phyloP scores from a whole-genome alignment of 805 yeast genomes.

The Candida multigemmis region DNA sequence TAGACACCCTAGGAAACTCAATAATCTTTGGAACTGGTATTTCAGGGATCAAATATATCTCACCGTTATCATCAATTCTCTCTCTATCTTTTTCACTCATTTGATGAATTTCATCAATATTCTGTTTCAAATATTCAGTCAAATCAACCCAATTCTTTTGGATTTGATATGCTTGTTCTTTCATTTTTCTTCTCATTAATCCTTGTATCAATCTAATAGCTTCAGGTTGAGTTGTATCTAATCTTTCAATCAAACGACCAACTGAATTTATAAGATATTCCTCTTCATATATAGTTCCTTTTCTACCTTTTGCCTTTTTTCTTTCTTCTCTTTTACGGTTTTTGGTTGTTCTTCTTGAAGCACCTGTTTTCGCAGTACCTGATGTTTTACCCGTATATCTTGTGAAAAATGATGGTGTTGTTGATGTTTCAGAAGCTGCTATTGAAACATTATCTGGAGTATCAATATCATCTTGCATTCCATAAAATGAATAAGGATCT shows the following conservation, averaged over 20 bases:
- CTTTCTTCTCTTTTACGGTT: slow-evolving; percentile 93
- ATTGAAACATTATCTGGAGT: slow-evolving; percentile 90
- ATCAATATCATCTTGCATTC: slow-evolving; percentile 47
- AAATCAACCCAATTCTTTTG: slow-evolving; percentile 61
- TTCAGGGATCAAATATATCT: slow-evolving; percentile 67
- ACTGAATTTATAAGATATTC: slow-evolving; percentile 85
- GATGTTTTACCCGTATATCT: slow-evolving; percentile 93
- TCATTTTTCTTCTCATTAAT: slow-evolving; percentile 59
- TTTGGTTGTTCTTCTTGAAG: slow-evolving; percentile 84
- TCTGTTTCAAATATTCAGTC: slow-evolving; percentile 43
- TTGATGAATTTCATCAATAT: slow-evolving; percentile 66
- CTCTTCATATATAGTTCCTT: slow-evolving; percentile 96
- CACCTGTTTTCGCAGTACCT: slow-evolving; percentile 96
- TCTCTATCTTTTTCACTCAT: slow-evolving; percentile 83
- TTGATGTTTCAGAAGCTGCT: slow-evolving; percentile 90
- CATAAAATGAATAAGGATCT: slow-evolving; percentile 84
- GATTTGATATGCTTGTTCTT: slow-evolving; percentile 74
- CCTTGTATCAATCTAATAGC: slow-evolving; percentile 68
- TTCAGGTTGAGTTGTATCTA: slow-evolving; percentile 67
- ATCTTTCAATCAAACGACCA: slow-evolving; percentile 79
- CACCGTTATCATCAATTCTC: slow-evolving; percentile 83
- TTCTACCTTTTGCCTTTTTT: slow-evolving; percentile 92
- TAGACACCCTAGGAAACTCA: slow-evolving; percentile 49
- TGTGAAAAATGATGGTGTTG: slow-evolving; percentile 88
- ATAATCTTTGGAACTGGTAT: slow-evolving; percentile 62